phyloP scores from a whole-genome alignment of 805 yeast species.

The Scheffersomyces amazonensis region DNA sequence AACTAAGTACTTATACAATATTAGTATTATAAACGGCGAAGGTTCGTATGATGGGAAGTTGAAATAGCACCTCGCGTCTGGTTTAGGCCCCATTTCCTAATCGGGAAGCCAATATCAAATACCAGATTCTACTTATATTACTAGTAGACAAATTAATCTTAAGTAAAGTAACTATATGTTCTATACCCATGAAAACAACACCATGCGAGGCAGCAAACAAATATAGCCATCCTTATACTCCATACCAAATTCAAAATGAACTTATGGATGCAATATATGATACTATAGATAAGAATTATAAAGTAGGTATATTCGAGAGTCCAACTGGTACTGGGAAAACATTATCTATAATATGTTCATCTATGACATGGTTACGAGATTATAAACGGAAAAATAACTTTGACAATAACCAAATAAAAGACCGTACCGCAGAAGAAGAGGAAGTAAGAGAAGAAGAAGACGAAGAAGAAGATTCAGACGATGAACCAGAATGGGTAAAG shows the following conservation, averaged over 20 bases:
- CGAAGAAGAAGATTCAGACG: conserved; percentile 32
- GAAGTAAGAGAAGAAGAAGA: not conserved
- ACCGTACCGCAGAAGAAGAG: conserved; percentile 1
- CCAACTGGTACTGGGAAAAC: conserved; percentile 98
- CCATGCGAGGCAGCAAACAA: conserved; percentile 1
- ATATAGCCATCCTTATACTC: conserved; percentile 76
- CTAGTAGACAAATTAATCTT: too few relatives aligned
- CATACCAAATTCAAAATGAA: conserved; percentile 74
- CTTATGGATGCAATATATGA: conserved; percentile 76
- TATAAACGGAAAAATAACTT: conserved; percentile 27
- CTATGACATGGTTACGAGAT: conserved; percentile 78
- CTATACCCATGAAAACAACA: not conserved
- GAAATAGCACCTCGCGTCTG: too few relatives aligned
- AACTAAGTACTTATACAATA: too few relatives aligned
- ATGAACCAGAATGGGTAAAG: conserved; percentile 72
- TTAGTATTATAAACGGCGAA: too few relatives aligned
- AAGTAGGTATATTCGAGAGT: conserved; percentile 81
- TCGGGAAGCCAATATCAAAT: too few relatives aligned
- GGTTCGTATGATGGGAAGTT: too few relatives aligned
- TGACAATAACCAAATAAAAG: not conserved
- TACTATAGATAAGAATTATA: conserved; percentile 50
- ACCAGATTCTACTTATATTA: too few relatives aligned
- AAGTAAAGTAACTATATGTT: too few relatives aligned
- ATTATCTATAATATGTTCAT: conserved; percentile 77
- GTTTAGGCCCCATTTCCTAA: too few relatives aligned